Conservation (phyloP, 2,329 filamentous ascomycete genomes). For the Claviceps sp. region DNA sequence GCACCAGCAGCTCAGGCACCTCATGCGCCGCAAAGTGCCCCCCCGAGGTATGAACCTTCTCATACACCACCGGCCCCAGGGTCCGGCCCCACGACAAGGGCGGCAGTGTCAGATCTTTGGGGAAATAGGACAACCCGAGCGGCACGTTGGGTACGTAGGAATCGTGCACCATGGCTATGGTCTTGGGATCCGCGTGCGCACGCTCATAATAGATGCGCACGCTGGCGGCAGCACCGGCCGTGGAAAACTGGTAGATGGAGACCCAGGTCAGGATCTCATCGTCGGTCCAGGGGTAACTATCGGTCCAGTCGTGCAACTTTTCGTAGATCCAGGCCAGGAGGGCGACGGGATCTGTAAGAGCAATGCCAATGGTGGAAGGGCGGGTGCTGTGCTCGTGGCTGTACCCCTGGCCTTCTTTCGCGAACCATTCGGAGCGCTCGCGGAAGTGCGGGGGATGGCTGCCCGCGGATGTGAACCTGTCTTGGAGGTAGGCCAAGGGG, state of each 20-base stretch:
- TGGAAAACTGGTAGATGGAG: constrained; percentile 57
- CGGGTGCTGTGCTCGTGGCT: constrained; percentile 39
- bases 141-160: constrained; percentile 23
- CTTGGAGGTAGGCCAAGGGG: constrained; percentile 43
- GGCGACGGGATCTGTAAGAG: constrained; percentile 54
- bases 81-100: constrained; percentile 45
- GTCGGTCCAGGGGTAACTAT: constrained; percentile 58
- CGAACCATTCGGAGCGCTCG: constrained; percentile 43
- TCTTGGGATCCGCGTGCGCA: constrained; percentile 23
- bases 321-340: constrained; percentile 70
- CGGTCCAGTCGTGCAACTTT: constrained; percentile 67
- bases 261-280: constrained; percentile 68
- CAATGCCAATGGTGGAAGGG: constrained; percentile 61
- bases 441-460: constrained; percentile 25
- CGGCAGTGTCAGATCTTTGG: constrained; percentile 40
- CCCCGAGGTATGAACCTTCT: constrained; percentile 34
- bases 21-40: constrained; percentile 53
- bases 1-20: constrained; percentile 35
- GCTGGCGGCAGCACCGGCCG: constrained; percentile 54
- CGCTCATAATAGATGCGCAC: constrained; percentile 62
- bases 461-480: constrained; percentile 38
- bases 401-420: constrained; percentile 31
- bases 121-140: constrained; percentile 40
- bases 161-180: constrained; percentile 4
- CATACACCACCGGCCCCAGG: constrained; percentile 46